Conservation (phyloP, 371 early-diverging fungal species). For the Zopfochytrium polystomum region DNA sequence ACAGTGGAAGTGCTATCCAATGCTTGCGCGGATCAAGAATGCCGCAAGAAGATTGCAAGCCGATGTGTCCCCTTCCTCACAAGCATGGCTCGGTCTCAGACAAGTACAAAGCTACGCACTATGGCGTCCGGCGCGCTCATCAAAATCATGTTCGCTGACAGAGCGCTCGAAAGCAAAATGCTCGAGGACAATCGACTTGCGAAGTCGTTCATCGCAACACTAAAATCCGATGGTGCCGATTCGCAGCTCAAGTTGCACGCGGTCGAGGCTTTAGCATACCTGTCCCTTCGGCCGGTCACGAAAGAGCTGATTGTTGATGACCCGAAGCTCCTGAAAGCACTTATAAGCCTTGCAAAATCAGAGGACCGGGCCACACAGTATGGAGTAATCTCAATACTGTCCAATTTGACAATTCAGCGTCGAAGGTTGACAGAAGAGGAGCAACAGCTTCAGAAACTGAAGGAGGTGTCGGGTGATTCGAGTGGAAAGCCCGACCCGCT, state of each 20-base stretch:
- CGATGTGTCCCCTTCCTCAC: constrained; percentile 57
- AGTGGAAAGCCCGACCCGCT: constrained; percentile 33
- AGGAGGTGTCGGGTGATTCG: constrained; percentile 51
- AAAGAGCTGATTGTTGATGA: constrained; percentile 64
- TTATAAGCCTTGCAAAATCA: constrained; percentile 50
- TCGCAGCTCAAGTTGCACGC: constrained; percentile 27
- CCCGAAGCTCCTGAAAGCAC: constrained; percentile 50
- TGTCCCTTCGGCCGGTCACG: constrained; percentile 57
- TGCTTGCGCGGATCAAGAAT: constrained; percentile 65
- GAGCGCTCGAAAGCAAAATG: constrained; percentile 29
- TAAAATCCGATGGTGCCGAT: constrained; percentile 13
- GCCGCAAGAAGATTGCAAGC: constrained; percentile 55
- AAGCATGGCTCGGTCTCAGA: constrained; percentile 6
- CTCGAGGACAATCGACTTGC: constrained; percentile 18
- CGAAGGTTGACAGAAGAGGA: constrained; percentile 73
- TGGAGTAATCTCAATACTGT: constrained; percentile 67
- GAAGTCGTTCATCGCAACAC: constrained; percentile 26
- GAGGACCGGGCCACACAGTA: constrained; percentile 54
- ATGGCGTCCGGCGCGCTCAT: constrained; percentile 62
- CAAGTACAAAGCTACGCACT: constrained; percentile 43
- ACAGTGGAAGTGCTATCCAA: constrained; percentile 61
- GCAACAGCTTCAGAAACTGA: constrained; percentile 72
- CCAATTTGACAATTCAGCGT: constrained; percentile 68
- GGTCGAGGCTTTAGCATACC: constrained; percentile 75
- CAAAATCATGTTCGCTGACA: constrained; percentile 57